Evolutionary conservation across 2,329 filamentous ascomycete species (phyloP).

Genomic region (Davidsoniella virescens): DNA sequence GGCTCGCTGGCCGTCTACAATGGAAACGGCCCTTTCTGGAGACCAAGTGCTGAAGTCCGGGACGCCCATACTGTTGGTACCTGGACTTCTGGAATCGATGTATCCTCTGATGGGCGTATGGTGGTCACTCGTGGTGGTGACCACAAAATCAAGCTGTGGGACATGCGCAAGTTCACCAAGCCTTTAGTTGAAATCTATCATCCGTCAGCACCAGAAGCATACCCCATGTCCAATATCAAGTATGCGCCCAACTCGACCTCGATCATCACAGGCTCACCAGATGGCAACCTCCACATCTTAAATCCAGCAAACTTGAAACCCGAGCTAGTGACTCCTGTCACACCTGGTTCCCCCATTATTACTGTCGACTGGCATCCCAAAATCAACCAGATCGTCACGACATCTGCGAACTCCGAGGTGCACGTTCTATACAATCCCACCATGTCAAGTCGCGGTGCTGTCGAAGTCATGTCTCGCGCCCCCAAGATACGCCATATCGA

Average conservation of each 20-base stretch:
- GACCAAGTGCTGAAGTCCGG: constrained; percentile 67
- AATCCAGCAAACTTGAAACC: constrained; percentile 80
- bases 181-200: constrained; percentile 69
- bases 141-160: constrained; percentile 89
- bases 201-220: constrained; percentile 67
- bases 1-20: constrained; percentile 84
- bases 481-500: constrained; percentile 93
- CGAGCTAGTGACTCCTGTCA: constrained; percentile 79
- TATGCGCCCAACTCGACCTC: constrained; percentile 74
- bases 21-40: constrained; percentile 69
- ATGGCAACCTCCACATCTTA: constrained; percentile 77
- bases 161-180: constrained; percentile 85
- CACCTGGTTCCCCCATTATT: constrained; percentile 66
- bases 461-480: constrained; percentile 78
- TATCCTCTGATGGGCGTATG: constrained; percentile 80
- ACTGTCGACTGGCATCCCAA: constrained; percentile 83
- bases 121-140: constrained; percentile 85
- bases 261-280: constrained; percentile 76
- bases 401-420: constrained; percentile 78
- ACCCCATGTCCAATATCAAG: constrained; percentile 69
- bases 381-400: constrained; percentile 90
- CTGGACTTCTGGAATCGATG: constrained; percentile 84
- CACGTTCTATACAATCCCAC: constrained; percentile 81
- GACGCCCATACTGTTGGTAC: constrained; percentile 70
- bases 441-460: constrained; percentile 66